phyloP scores from a whole-genome alignment of 1,139 yeast genomes.

The Scheffersomyces segobiensis region DNA sequence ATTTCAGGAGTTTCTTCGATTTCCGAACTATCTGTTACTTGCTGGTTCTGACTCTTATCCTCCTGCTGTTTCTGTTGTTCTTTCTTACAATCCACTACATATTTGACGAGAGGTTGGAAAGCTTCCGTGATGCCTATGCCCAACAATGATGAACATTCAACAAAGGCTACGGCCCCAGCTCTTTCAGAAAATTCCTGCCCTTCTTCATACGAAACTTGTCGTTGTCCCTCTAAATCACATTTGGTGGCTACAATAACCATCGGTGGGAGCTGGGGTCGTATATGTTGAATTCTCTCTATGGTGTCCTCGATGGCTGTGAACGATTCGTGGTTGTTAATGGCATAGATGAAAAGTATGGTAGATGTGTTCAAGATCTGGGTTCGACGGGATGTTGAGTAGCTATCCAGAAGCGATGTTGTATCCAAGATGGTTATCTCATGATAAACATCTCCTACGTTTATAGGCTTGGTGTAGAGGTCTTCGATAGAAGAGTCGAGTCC shows the following conservation, averaged over 20 bases:
- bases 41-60: not conserved
- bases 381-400: conserved; percentile 26
- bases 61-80: not conserved
- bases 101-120: conserved; percentile 26
- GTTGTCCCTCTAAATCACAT: conserved; percentile 23
- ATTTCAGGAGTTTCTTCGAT: not conserved
- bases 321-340: conserved; percentile 27
- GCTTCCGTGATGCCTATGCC: conserved; percentile 26
- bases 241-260: conserved; percentile 35
- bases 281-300: conserved; percentile 19
- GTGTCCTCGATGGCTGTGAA: conserved; percentile 31
- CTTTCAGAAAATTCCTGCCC: conserved; percentile 28
- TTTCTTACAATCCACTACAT: not conserved
- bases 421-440: conserved; percentile 33
- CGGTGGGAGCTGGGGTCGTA: conserved; percentile 27
- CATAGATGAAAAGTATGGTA: conserved; percentile 32
- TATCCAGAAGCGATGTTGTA: conserved; percentile 22
- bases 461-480: conserved; percentile 32
- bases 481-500: conserved; percentile 24
- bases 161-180: conserved; percentile 28
- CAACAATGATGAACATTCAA: conserved; percentile 30
- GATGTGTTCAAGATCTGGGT: conserved; percentile 31
- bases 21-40: not conserved
- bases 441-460: conserved; percentile 14
- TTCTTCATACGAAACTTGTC: conserved; percentile 30